A percentile compares a stretch with the other conserved stretches of the same genome.
Evolutionary conservation across 352 stramenopile genomes (phyloP).

Genomic region (Globisporangium iwayamae): DNA sequence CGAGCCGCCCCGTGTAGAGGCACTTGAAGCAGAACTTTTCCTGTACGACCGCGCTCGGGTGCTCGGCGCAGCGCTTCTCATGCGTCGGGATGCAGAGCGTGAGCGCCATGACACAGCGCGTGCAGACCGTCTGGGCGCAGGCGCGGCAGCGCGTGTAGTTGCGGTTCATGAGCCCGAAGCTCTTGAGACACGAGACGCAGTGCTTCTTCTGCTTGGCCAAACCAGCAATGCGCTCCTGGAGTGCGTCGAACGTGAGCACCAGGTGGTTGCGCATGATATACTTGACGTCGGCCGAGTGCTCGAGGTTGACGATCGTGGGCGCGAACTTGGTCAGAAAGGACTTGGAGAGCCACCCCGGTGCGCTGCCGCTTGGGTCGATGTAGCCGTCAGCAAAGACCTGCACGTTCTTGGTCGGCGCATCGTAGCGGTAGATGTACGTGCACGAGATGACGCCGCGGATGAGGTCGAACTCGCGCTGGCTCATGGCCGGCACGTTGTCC

Average conservation of each 20-base stretch:
- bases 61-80: conserved; percentile 49
- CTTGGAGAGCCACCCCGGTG: conserved; percentile 29
- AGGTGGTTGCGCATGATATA: conserved; percentile 45
- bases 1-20: conserved; percentile 45
- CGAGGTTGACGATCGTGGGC: conserved; percentile 39
- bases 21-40: conserved; percentile 66
- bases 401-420: conserved; percentile 37
- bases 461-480: conserved; percentile 41
- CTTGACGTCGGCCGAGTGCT: conserved; percentile 48
- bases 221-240: conserved; percentile 30
- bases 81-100: conserved; percentile 53
- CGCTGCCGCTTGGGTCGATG: conserved; percentile 34
- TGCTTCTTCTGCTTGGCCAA: conserved; percentile 29
- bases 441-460: conserved; percentile 36
- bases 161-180: conserved; percentile 36
- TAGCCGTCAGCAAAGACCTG: conserved; percentile 40
- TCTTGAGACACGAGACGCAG: conserved; percentile 37
- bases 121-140: conserved; percentile 50
- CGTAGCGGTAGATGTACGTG: conserved; percentile 45
- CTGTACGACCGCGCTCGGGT: conserved; percentile 59
- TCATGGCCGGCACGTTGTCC: conserved; percentile 35
- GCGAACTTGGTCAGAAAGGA: conserved; percentile 42
- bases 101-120: conserved; percentile 50
- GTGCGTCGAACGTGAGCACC: conserved; percentile 32
- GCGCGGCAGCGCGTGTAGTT: conserved; percentile 45